Evolutionary conservation across 1,284 basidiomycete species (phyloP).

Genomic region (Melampsora americana): DNA sequence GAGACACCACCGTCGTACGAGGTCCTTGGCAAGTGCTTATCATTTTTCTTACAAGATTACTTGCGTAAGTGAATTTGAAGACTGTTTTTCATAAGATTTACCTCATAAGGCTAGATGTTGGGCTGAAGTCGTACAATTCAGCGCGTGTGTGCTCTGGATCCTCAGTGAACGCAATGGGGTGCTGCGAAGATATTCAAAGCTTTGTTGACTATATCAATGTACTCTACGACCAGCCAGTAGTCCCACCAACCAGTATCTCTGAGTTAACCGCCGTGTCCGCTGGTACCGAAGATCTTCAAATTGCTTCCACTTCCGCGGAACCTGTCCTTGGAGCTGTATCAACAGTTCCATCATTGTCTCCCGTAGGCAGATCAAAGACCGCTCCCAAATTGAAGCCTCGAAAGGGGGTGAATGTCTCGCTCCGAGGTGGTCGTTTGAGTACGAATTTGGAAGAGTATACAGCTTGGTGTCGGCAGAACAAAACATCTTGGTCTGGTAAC

Average conservation of each 20-base stretch:
- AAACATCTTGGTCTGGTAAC: slow-evolving; percentile 33
- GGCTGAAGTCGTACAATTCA: neutral
- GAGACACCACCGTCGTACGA: slow-evolving; percentile 17
- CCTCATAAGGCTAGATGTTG: too few relatives aligned
- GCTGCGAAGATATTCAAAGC: slow-evolving; percentile 28
- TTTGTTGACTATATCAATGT: slow-evolving; percentile 20
- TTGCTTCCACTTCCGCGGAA: neutral
- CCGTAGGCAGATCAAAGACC: slow-evolving; percentile 25
- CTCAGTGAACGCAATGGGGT: slow-evolving; percentile 9
- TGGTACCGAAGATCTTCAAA: slow-evolving; percentile 7
- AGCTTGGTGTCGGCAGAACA: slow-evolving; percentile 41
- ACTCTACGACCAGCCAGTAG: slow-evolving; percentile 33
- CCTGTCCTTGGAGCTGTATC: neutral
- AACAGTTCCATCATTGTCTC: neutral
- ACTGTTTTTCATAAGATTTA: neutral
- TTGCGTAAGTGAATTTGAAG: slow-evolving; percentile 16
- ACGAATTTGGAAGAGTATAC: slow-evolving; percentile 38
- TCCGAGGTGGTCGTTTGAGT: slow-evolving; percentile 35
- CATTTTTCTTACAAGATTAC: slow-evolving; percentile 41
- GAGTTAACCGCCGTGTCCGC: slow-evolving; percentile 9
- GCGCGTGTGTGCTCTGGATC: neutral
- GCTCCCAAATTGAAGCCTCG: slow-evolving; percentile 41
- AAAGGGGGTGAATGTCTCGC: slow-evolving; percentile 37
- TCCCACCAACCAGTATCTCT: slow-evolving; percentile 8
- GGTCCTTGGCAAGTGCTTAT: slow-evolving; percentile 24